These are phyloP conservation scores for Apiospora malaysiana DNA, from an alignment of 2,329 filamentous ascomycete species.

Conservation along the genomic window DNA sequence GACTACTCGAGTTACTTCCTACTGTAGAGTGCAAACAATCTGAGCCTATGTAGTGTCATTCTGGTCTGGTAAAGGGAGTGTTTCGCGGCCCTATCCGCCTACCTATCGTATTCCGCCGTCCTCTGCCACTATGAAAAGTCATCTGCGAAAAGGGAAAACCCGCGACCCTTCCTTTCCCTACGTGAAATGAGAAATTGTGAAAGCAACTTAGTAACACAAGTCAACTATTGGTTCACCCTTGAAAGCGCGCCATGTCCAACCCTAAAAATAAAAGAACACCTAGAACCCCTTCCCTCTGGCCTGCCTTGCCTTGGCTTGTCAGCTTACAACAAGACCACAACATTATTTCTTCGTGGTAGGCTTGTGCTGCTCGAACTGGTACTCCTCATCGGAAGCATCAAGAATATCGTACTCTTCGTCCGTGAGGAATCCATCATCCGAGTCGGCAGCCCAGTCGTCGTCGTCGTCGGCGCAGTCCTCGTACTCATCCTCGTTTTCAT, in stretches of 20 bases:
- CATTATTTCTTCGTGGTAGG: slow-evolving; percentile 36
- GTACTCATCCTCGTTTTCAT: slow-evolving; percentile 53
- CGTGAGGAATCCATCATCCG: slow-evolving; percentile 82
- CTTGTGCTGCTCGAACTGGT: slow-evolving; percentile 60
- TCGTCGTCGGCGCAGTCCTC: slow-evolving; percentile 61
- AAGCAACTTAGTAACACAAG: slow-evolving; percentile 19
- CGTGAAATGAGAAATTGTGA: slow-evolving; percentile 4
- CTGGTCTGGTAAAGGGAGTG: slow-evolving; percentile 22
- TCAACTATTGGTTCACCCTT: slow-evolving; percentile 15
- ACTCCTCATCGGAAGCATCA: slow-evolving; percentile 92
- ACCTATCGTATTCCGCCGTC: not conserved
- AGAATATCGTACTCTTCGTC: slow-evolving; percentile 99
- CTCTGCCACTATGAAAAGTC: slow-evolving; percentile 2
- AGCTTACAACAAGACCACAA: slow-evolving; percentile 10
- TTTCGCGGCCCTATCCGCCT: slow-evolving; percentile 3
- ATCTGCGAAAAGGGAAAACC: not conserved
- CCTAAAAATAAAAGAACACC: slow-evolving; percentile 7
- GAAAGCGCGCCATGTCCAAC: slow-evolving; percentile 16
- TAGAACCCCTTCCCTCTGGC: not conserved
- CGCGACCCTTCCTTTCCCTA: not conserved
- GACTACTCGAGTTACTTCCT: not conserved
- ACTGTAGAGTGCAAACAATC: slow-evolving; percentile 15
- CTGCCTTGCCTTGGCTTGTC: not conserved
- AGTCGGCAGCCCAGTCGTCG: slow-evolving; percentile 68
- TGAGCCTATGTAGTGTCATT: slow-evolving; percentile 17